Evolutionary conservation across 1,284 basidiomycete genomes (phyloP).

Genomic region (Ceratobasidium sp.): DNA sequence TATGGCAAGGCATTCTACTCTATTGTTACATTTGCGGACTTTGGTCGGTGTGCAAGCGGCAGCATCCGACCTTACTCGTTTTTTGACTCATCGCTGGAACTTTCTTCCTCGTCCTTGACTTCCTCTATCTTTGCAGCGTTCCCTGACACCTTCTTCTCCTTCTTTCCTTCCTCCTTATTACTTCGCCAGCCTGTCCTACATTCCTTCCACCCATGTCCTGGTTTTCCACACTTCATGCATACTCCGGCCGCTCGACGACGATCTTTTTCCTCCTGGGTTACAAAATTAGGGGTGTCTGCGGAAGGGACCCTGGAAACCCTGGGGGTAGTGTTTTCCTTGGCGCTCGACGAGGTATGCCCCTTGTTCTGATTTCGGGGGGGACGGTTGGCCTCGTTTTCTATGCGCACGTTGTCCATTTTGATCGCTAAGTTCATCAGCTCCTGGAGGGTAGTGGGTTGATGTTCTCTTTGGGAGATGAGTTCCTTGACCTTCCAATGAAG

Average conservation of each 20-base stretch:
- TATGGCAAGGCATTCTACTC: neutral
- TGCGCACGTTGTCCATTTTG: neutral
- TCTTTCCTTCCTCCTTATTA: no score
- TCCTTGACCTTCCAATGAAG: conserved; percentile 4
- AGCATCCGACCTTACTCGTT: neutral
- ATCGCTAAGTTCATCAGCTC: neutral
- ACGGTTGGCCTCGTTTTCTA: neutral
- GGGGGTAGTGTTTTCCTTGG: neutral
- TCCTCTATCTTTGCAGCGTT: neutral
- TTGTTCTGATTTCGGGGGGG: no score
- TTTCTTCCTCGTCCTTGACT: neutral
- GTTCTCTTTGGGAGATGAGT: neutral
- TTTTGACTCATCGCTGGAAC: neutral
- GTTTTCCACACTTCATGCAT: conserved; percentile 9
- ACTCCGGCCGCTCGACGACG: neutral
- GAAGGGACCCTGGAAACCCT: neutral
- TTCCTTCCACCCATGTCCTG: neutral
- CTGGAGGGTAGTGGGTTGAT: neutral
- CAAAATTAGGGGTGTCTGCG: neutral
- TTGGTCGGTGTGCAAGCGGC: neutral
- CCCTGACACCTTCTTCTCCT: neutral
- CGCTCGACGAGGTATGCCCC: neutral
- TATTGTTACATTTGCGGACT: neutral
- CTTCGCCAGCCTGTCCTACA: neutral
- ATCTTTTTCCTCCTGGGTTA: neutral